These are phyloP conservation scores for Neurospora hispaniola DNA, from an alignment of 495 filamentous ascomycete genomes.

Conservation along the genomic window DNA sequence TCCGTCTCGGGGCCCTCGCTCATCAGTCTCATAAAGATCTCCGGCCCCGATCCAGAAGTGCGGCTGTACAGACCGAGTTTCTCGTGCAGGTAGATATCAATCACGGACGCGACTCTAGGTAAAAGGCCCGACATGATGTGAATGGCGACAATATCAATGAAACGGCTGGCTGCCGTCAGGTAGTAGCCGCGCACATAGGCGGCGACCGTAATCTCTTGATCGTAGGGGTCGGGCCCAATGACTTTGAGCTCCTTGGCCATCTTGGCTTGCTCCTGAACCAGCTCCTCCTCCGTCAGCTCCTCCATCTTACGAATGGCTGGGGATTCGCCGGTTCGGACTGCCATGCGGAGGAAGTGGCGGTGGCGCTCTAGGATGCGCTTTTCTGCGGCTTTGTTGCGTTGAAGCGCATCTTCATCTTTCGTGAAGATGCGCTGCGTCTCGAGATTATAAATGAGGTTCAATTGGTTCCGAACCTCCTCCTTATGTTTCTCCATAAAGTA, in stretches of 20 bases:
- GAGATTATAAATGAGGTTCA: slow-evolving; percentile 25
- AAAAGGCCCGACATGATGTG: slow-evolving; percentile 37
- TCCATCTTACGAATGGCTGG: slow-evolving; percentile 24
- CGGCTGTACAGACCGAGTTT: slow-evolving; percentile 25
- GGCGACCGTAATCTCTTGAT: slow-evolving; percentile 35
- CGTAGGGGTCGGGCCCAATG: slow-evolving; percentile 34
- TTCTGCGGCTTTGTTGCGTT: slow-evolving; percentile 27
- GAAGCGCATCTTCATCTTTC: slow-evolving; percentile 28
- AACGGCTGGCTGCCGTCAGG: slow-evolving; percentile 36
- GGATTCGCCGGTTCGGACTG: slow-evolving; percentile 13
- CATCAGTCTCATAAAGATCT: slow-evolving; percentile 30
- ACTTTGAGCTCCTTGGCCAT: slow-evolving; percentile 21
- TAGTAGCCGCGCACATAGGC: slow-evolving; percentile 45
- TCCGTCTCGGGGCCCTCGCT: slow-evolving; percentile 33
- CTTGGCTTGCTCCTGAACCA: slow-evolving; percentile 9
- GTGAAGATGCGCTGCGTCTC: slow-evolving; percentile 33
- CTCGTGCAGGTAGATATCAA: slow-evolving; percentile 28
- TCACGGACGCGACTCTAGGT: slow-evolving; percentile 18
- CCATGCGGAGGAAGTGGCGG: slow-evolving; percentile 25
- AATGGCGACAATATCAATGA: slow-evolving; percentile 38
- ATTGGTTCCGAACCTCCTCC: slow-evolving; percentile 14
- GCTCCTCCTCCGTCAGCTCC: slow-evolving; percentile 31
- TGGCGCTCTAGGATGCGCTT: slow-evolving; percentile 23
- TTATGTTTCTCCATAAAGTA: slow-evolving; percentile 23
- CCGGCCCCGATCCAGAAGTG: slow-evolving; percentile 6